Percentiles rank a stretch among this genome's conserved stretches.
Conservation (phyloP, 257 asterid species). For the Solanum virginianum region DNA sequence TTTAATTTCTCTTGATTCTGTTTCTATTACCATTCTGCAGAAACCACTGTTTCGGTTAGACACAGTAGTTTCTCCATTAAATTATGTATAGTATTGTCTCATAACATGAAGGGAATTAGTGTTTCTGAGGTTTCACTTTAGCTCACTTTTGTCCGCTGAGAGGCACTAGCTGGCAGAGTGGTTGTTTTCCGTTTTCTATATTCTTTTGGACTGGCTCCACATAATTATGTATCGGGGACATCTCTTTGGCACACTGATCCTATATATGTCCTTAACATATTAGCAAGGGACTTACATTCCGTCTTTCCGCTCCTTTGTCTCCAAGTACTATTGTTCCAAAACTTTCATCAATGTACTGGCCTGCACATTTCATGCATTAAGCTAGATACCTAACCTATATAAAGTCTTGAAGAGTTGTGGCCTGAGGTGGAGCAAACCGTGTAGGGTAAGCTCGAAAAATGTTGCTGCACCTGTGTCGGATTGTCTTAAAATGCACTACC, state of each 20-base stretch:
- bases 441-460: too few relatives aligned
- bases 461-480: too few relatives aligned
- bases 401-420: not conserved
- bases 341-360: not conserved
- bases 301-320: not conserved
- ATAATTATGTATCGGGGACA: not conserved
- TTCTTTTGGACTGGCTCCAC: not conserved
- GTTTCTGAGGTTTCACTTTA: not conserved
- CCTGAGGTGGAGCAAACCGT: not conserved
- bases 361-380: not conserved
- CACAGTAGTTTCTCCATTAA: not conserved
- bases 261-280: not conserved
- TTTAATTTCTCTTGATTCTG: not conserved
- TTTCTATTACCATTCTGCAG: not conserved
- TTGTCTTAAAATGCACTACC: too few relatives aligned
- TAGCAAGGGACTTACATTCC: not conserved
- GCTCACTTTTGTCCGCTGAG: not conserved
- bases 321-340: not conserved
- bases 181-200: not conserved
- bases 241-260: not conserved
- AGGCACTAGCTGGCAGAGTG: not conserved
- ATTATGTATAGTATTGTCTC: not conserved
- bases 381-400: not conserved
- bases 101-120: not conserved
- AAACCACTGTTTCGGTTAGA: not conserved